Conservation (phyloP, 768 basidiomycete species). For the Fistulinella prunicolor region DNA sequence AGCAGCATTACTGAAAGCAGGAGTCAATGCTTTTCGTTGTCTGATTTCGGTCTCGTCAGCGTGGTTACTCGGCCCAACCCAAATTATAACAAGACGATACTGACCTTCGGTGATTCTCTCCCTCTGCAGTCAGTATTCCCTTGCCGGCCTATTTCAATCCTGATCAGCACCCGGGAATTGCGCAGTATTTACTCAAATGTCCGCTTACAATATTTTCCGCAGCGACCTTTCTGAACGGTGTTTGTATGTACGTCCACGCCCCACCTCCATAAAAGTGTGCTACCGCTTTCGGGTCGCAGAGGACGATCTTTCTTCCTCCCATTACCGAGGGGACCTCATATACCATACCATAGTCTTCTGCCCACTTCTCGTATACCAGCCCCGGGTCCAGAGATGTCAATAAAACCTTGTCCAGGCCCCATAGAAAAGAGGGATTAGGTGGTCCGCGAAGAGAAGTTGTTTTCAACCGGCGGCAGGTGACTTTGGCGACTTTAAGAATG, state of each 20-base stretch:
- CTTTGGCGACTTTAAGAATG: slow-evolving; percentile 5
- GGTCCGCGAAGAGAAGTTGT: slow-evolving; percentile 25
- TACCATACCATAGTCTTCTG: slow-evolving; percentile 44
- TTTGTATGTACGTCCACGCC: slow-evolving; percentile 35
- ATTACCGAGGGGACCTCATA: slow-evolving; percentile 40
- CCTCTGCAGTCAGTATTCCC: slow-evolving; percentile 39
- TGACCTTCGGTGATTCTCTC: slow-evolving; percentile 44
- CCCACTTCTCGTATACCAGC: slow-evolving; percentile 45
- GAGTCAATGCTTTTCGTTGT: slow-evolving; percentile 38
- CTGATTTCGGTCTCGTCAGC: slow-evolving; percentile 15
- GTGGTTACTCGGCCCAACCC: too few species aligned
- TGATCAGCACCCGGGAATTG: background rate
- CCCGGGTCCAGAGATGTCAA: slow-evolving; percentile 24
- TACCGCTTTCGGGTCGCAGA: slow-evolving; percentile 50
- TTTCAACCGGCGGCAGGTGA: slow-evolving; percentile 6
- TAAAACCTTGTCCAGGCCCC: slow-evolving; percentile 7
- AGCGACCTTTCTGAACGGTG: slow-evolving; percentile 15
- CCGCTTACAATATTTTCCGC: slow-evolving; percentile 27
- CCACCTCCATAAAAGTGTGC: slow-evolving; percentile 50
- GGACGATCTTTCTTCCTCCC: slow-evolving; percentile 34
- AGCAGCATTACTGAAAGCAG: slow-evolving; percentile 41
- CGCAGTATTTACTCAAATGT: background rate
- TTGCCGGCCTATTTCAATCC: slow-evolving; percentile 27
- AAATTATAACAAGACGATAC: background rate
- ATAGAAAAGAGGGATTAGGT: slow-evolving; percentile 15